phyloP scores from a whole-genome alignment of 164 flowering plant species.

The Cinnamomum micranthum region DNA sequence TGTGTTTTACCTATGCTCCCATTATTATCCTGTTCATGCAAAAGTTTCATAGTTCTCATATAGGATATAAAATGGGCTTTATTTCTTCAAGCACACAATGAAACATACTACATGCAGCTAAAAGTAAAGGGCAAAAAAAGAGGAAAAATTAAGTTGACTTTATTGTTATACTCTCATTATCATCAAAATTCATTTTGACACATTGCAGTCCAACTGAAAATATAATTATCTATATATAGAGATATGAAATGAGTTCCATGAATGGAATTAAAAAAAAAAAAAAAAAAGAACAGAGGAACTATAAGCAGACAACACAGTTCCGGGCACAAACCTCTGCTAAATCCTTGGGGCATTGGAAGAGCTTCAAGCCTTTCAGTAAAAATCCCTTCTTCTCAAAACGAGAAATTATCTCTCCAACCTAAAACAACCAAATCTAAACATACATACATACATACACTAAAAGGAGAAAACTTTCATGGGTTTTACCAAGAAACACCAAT shows the following conservation, averaged over 20 bases:
- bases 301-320: background rate
- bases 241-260: background rate
- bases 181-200: background rate
- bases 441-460: background rate
- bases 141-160: background rate
- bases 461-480: background rate
- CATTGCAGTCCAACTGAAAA: background rate
- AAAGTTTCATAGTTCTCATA: background rate
- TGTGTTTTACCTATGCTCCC: background rate
- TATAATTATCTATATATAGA: background rate
- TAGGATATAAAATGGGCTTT: background rate
- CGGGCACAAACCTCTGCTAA: constrained; percentile 78
- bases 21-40: background rate
- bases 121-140: no score
- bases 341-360: constrained; percentile 80
- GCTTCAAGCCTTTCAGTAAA: constrained; percentile 85
- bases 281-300: background rate
- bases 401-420: constrained; percentile 97
- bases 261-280: background rate
- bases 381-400: constrained; percentile 98
- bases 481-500: no score
- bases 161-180: background rate
- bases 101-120: no score
- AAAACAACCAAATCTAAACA: constrained; percentile 11
- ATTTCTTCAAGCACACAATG: no score